These are phyloP conservation scores for Chromera velia DNA, from an alignment of 73 alveolate species.

Conservation along the genomic window DNA sequence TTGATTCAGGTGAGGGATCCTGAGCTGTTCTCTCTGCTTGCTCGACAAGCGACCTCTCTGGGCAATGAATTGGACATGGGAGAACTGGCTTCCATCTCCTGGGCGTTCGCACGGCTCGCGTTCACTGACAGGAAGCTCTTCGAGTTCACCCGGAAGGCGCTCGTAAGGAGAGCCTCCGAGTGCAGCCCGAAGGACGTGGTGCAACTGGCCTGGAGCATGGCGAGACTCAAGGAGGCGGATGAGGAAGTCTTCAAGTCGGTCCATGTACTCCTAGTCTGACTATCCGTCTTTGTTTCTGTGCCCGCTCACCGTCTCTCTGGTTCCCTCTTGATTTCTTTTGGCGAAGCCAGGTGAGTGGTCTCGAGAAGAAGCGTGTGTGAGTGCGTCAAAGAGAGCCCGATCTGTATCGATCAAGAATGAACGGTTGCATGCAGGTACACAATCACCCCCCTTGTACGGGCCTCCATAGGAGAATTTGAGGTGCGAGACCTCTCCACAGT, in stretches of 20 bases:
- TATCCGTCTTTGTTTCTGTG: too few relatives aligned
- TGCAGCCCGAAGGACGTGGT: not conserved
- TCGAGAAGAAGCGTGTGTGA: too few relatives aligned
- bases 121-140: not conserved
- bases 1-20: not conserved
- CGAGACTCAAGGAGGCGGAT: not conserved
- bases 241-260: not conserved
- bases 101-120: not conserved
- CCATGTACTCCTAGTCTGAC: too few relatives aligned
- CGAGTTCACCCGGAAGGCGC: not conserved
- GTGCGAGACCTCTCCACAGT: not conserved
- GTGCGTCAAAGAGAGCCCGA: too few relatives aligned
- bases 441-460: not conserved
- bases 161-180: not conserved
- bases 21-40: not conserved
- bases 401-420: too few relatives aligned
- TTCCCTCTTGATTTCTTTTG: too few relatives aligned
- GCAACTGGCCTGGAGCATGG: not conserved
- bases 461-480: not conserved
- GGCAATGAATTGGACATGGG: not conserved
- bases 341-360: too few relatives aligned
- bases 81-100: not conserved
- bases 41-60: not conserved
- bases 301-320: too few relatives aligned
- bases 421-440: too few relatives aligned